Percentiles rank a stretch among this genome's conserved stretches.
Conservation (phyloP, 2,329 filamentous ascomycete genomes). For the Curvularia sp. region DNA sequence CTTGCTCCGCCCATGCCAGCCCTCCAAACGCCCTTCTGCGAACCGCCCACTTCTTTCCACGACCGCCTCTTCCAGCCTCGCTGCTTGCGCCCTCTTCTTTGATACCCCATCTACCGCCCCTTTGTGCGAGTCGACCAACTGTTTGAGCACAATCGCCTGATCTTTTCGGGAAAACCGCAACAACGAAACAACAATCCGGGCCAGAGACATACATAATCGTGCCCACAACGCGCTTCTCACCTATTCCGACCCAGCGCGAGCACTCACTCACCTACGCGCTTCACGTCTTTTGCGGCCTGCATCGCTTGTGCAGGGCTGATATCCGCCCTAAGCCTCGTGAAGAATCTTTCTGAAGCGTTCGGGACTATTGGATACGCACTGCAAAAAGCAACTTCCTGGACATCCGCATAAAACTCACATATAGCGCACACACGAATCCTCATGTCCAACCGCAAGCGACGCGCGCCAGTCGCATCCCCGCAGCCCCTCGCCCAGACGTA, state of each 20-base stretch:
- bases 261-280: slow-evolving; percentile 3
- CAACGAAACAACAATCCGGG: slow-evolving; percentile 26
- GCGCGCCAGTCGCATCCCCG: slow-evolving; percentile 75
- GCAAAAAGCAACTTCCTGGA: not conserved
- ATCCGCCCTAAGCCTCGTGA: slow-evolving; percentile 1
- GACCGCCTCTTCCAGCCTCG: not conserved
- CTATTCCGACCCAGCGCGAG: not conserved
- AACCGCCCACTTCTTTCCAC: slow-evolving; percentile 12
- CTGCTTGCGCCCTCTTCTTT: slow-evolving; percentile 16
- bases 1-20: slow-evolving; percentile 12
- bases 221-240: slow-evolving; percentile 6
- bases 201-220: slow-evolving; percentile 22
- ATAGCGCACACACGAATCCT: slow-evolving; percentile 12
- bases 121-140: slow-evolving; percentile 23
- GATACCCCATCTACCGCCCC: slow-evolving; percentile 3
- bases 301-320: slow-evolving; percentile 14
- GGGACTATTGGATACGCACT: slow-evolving; percentile 16
- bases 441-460: slow-evolving; percentile 68
- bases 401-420: not conserved
- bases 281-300: slow-evolving; percentile 5
- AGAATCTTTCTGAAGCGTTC: slow-evolving; percentile 7
- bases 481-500: slow-evolving; percentile 61
- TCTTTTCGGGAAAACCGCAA: slow-evolving; percentile 24
- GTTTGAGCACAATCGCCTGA: slow-evolving; percentile 26
- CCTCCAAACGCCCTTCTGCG: slow-evolving; percentile 13